Evolutionary conservation across 2,329 filamentous ascomycete genomes (phyloP).

Genomic region (Penicillium sp.): DNA sequence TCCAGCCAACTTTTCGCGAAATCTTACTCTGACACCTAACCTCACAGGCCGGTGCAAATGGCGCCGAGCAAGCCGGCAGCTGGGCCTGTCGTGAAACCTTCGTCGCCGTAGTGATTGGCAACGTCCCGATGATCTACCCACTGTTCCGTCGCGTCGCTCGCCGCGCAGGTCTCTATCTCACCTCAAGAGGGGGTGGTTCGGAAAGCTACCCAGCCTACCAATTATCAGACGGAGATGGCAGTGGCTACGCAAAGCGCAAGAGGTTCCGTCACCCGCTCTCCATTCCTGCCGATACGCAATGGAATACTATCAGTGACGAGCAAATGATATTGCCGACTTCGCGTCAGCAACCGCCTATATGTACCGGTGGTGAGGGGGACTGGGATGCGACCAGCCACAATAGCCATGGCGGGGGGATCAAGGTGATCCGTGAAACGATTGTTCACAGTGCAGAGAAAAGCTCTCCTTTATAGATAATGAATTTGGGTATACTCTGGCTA

Average conservation of each 20-base stretch:
- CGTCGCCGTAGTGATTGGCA: slow-evolving; percentile 47
- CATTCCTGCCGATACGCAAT: slow-evolving; percentile 33
- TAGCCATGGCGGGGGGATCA: slow-evolving; percentile 30
- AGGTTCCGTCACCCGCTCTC: slow-evolving; percentile 37
- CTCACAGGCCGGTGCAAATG: slow-evolving; percentile 38
- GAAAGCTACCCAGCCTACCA: slow-evolving; percentile 30
- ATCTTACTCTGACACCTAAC: neutral
- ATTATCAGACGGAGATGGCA: slow-evolving; percentile 24
- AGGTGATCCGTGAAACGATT: slow-evolving; percentile 36
- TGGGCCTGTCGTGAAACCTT: slow-evolving; percentile 52
- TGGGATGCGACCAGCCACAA: slow-evolving; percentile 24
- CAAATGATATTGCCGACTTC: slow-evolving; percentile 29
- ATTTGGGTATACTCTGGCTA: neutral
- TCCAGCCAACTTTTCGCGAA: neutral
- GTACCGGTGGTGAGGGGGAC: slow-evolving; percentile 24
- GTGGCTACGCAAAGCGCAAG: slow-evolving; percentile 22
- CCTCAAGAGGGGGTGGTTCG: slow-evolving; percentile 17
- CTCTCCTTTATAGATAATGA: slow-evolving; percentile 7
- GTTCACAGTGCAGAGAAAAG: slow-evolving; percentile 27
- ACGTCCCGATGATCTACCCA: slow-evolving; percentile 48
- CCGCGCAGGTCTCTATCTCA: slow-evolving; percentile 31
- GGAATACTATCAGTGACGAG: slow-evolving; percentile 35
- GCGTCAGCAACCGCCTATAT: slow-evolving; percentile 28
- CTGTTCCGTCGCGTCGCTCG: slow-evolving; percentile 31
- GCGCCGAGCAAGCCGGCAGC: slow-evolving; percentile 45